Evolutionary conservation across 805 yeast genomes (phyloP), one percentile per base, ranked within the genome.

Genomic region (Candida boleticola): DNA sequence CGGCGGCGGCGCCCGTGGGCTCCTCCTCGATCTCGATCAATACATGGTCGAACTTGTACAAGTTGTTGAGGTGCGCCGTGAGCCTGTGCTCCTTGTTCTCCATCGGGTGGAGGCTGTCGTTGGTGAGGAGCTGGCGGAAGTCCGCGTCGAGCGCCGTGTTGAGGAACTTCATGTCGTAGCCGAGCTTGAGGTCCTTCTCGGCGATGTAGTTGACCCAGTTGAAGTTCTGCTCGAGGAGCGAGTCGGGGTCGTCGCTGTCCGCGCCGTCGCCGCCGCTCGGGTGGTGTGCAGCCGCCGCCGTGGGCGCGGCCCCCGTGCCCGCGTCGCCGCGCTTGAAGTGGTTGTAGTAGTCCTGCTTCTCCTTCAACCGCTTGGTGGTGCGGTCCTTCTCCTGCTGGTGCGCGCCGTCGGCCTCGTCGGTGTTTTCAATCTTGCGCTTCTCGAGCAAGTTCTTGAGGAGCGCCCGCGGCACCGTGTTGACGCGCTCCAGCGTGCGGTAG

Each of bases 161-260:
- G 38, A 60, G 43, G 41, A 58, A 66, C 46, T 65, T 65, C 46
- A 63, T 51, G 47, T 64, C 65, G 40, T 67, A 68, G 11, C 73
- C 73, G 40, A 66, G 52, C 33, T 55, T 60, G 22, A 55, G 45
- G 40, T 61, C 64, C 39, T 60, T 61, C 35, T 61, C 66, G 14
- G 54, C 69, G 61, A 61, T 63, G 45, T 64, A 71, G 51, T 60
- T 65, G 41, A 60, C 58, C 72, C 71, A 74, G 44, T 50, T 47
- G 14, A 61, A 53, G 39, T 53, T 53, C 30, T 68, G 68, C 3
- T 53, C 53, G 13, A 54, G 40, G 17, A 42, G 31, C 22, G 54
- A 53, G 16, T 52, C 55, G 16, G 51, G 53, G 4, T 49, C 50
- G 9, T 51, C 57, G 10, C 51, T 58, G 7, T 43, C 49, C 16